phyloP scores from a whole-genome alignment of 2,329 filamentous ascomycete genomes.

The Epichloe scottii region DNA sequence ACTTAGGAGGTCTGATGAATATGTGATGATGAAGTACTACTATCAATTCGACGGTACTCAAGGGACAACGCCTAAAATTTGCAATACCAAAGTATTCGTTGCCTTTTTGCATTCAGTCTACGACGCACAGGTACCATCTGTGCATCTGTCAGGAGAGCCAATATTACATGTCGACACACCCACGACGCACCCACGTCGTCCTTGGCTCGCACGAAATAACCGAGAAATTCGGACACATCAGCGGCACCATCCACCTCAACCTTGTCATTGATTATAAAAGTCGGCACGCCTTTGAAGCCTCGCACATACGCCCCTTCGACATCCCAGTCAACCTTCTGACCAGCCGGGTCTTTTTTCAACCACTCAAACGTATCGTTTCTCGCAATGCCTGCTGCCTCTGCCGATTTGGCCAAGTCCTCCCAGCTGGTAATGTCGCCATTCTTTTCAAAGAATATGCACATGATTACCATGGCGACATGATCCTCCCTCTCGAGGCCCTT shows the following conservation, averaged over 20 bases:
- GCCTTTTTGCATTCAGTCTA: background rate
- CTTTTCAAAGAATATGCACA: slow-evolving; percentile 53
- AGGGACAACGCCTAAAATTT: background rate
- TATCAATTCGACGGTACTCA: background rate
- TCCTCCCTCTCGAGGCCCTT: slow-evolving; percentile 36
- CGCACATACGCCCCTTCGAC: slow-evolving; percentile 38
- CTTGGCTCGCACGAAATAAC: slow-evolving; percentile 46
- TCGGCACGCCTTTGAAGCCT: slow-evolving; percentile 55
- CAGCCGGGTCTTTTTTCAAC: slow-evolving; percentile 41
- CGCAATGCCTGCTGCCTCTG: slow-evolving; percentile 40
- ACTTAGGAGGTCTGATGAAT: slow-evolving; percentile 39
- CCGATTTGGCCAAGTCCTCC: slow-evolving; percentile 38
- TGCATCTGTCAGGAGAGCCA: background rate
- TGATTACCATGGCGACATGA: slow-evolving; percentile 47
- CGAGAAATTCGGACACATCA: slow-evolving; percentile 53
- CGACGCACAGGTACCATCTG: background rate
- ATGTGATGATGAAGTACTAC: slow-evolving; percentile 27
- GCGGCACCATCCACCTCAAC: slow-evolving; percentile 60
- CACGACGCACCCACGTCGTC: slow-evolving; percentile 10
- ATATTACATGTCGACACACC: background rate
- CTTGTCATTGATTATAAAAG: slow-evolving; percentile 58
- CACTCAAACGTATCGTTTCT: slow-evolving; percentile 38
- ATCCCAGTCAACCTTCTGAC: slow-evolving; percentile 43
- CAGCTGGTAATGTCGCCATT: slow-evolving; percentile 50
- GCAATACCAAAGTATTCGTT: background rate